Evolutionary conservation across 257 asterid genomes (phyloP).

Genomic region (Anisodus tanguticus): DNA sequence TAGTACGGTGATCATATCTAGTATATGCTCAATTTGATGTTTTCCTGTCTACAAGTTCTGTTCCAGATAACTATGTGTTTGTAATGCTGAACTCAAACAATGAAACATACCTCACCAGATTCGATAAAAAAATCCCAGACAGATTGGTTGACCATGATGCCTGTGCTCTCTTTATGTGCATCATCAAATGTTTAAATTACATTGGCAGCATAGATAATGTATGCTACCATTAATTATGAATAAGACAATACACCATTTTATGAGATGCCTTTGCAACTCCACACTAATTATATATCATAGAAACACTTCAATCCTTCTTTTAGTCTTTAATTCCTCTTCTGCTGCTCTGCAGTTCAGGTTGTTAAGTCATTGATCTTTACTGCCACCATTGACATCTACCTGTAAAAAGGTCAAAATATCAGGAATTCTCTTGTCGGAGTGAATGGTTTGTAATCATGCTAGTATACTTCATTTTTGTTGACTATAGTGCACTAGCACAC

Average conservation of each 20-base stretch:
- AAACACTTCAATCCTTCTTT: constrained; percentile 9
- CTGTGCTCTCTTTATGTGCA: neutral
- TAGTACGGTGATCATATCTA: too few relatives aligned
- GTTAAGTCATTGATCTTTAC: neutral
- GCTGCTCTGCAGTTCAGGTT: neutral
- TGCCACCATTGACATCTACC: neutral
- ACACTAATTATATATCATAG: neutral
- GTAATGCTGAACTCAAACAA: neutral
- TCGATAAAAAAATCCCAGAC: neutral
- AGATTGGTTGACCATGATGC: neutral
- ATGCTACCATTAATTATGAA: constrained; percentile 2
- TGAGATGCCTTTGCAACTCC: constrained; percentile 13
- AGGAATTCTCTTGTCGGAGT: neutral
- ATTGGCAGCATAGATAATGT: neutral
- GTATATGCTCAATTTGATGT: too few relatives aligned
- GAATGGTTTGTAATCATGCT: neutral
- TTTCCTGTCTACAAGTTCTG: too few relatives aligned
- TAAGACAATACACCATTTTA: neutral
- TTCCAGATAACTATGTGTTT: neutral
- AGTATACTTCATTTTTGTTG: neutral
- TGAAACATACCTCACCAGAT: neutral
- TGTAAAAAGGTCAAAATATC: neutral
- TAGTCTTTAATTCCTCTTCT: neutral
- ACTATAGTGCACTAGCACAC: neutral
- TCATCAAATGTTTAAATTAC: neutral